Evolutionary conservation across 352 stramenopile genomes (phyloP), one percentile per base, ranked within the genome.

Genomic region (Phytophthora cryptogea): DNA sequence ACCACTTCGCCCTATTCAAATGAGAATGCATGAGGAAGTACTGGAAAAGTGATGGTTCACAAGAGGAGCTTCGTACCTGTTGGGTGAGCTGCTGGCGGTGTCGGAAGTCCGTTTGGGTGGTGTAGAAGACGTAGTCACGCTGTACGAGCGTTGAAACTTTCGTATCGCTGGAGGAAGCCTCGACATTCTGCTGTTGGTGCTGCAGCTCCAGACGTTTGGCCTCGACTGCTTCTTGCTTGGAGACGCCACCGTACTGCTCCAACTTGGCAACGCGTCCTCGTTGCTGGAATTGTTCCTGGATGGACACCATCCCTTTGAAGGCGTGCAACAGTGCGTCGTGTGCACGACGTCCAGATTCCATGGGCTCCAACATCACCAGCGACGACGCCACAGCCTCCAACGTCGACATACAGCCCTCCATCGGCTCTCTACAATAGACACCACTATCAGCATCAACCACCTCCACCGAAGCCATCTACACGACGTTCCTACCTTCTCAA

Each of bases 341-440:
- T 14, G 80, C 55, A 27, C 8, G 3, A 5, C 44, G 43, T 27
- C 62, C 56, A n/a, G 32, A 45, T 4, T 65, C 47, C 0, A 20
- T 6, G 2, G 74, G 65, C 53, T 90, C 80, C 0, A 92, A 63
- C 50, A 76, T 42, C 3, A 47, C 28, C 16, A 94, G 40, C 5
- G 82, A 75, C 8, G 68, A 49, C 2, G 76, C 80, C 1, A 94
- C 75, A 6, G 82, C 84, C 55, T 94, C 82, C 17, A 94, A 57
- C 45, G 82, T 94, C 40, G 82, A 92, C 42, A 91, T 28, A 14
- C 80, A 94, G 4, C 84, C 84, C 7, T 75, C 74, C 76, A 86
- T 92, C 0, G 84, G 84, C 51, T 94, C 82, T 40, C 76, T 92
- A 23, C 59, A 56, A 23, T 20, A 33, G 50, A 53, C 20, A 26